phyloP scores from a whole-genome alignment of 139 green algal species.

The Gonium pectorale region DNA sequence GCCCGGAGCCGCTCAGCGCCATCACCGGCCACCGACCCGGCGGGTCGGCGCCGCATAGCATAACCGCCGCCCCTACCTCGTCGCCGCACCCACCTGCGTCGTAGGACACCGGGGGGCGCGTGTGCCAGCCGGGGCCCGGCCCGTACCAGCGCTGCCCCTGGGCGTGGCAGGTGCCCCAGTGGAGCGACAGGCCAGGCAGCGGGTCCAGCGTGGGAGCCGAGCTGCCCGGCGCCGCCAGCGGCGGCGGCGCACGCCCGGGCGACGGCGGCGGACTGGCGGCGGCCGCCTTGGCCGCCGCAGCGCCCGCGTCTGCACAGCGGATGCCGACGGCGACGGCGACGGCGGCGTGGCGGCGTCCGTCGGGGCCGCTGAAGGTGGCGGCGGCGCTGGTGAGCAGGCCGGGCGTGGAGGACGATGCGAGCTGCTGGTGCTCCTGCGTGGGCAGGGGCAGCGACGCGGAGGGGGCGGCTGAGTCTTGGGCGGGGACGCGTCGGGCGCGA shows the following conservation, averaged over 20 bases:
- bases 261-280: not conserved
- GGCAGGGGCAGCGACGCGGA: no score
- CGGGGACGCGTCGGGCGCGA: no score
- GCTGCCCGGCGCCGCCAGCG: not conserved
- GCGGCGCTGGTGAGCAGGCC: constrained; percentile 29
- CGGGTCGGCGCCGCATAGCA: no score
- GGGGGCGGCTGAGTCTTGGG: no score
- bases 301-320: not conserved
- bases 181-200: not conserved
- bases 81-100: constrained; percentile 35
- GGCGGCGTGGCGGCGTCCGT: constrained; percentile 34
- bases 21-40: no score
- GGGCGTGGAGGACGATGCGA: not conserved
- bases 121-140: constrained; percentile 10
- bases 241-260: not conserved
- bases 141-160: constrained; percentile 12
- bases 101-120: constrained; percentile 33
- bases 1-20: no score
- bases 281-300: not conserved
- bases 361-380: constrained; percentile 12
- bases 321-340: constrained; percentile 13
- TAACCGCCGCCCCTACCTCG: no score
- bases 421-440: constrained; percentile 20
- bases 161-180: constrained; percentile 26
- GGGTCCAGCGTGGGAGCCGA: constrained; percentile 16